Evolutionary conservation across 495 filamentous ascomycete genomes (phyloP), one percentile per base, ranked within the genome.

Genomic region (Hypomontagnella monticulosa): DNA sequence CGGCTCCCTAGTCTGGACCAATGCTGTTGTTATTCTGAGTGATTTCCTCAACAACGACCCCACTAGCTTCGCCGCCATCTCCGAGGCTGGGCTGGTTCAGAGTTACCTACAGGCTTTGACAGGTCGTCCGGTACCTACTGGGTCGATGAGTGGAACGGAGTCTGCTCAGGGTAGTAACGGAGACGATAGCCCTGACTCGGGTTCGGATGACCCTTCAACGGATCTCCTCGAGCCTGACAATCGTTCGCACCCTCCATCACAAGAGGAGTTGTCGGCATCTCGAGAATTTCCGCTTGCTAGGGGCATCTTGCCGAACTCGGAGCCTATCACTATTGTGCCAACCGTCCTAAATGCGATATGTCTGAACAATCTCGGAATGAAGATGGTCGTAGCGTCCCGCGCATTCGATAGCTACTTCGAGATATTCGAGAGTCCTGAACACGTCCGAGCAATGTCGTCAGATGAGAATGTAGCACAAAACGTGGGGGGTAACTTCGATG

Each of bases 21-120:
- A 91, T 71, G 89, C 92, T 14, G 91, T 95, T 57, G 90, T 89
- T 63, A 93, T 98, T 66, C 82, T 98, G 23, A 94, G 91, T 75
- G 94, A 89, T 70, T 98, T 98, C 80, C 97, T 99, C 59, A 96
- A 99, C 76, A 97, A 98, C 72, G 96, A 99, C 69, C 96, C 96
- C 2, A 98, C 96, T 4, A 99, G 96, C 71, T 98, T 97, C 71
- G 88, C 91, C 23, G 92, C 96, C 14, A 93, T 99, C 66, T 91
- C 90, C 14, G 96, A 99, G 79, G 93, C 96, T 44, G 95, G 95
- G 27, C 81, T 98, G 50, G 92, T 93, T 60, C 88, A 89, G 71
- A 91, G 86, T 53, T 87, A 97, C 42, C 83, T 99, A 18, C 86
- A 92, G 69, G 84, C 92, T 12, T 83, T 97, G 27, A 93, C 91